Evolutionary conservation across 1,284 basidiomycete species (phyloP), one percentile per base, ranked within the genome.

Genomic region (Puccinia horiana): DNA sequence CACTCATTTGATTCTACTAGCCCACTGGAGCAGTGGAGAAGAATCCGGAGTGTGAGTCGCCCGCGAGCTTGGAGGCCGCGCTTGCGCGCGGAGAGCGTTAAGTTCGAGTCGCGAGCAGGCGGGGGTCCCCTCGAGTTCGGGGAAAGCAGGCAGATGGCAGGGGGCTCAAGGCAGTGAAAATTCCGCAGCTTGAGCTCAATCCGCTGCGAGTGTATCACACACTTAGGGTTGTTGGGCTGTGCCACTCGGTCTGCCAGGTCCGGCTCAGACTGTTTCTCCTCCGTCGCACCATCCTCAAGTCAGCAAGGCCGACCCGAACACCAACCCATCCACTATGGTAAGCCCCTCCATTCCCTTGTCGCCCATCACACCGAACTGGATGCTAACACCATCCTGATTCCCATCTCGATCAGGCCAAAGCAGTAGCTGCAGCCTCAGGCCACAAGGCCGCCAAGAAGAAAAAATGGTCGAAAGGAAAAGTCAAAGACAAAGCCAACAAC

Each of bases 381-480:
- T 61, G 37, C 32, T 72, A n/a, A 42, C n/a, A 5, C 9, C 5
- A 9, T 12, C 47, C 4, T 26, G 20, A 29, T 23, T 29, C 69
- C 29, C 26, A 74, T 29, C 23, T 23, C 5, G 1, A 32, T 49
- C 58, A 82, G 73, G 73, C 80, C 80, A 82, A 82, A 76, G 80
- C 80, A 72, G 61, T 42, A 44, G 79, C 79, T 87, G 88, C 91
- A 86, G 88, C 92, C 88, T 91, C 91, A 76, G 89, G 91, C 83
- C 92, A 92, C 84, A 92, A 93, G 86, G 94, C 94, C 88, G 88
- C 92, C 86, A 98, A 98, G 91, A 98, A 98, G 92, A 98, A 98
- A 93, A 98, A 98, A 92, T 98, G 96, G 96, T 98, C 95, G 85
- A 98, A 98, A 91, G 96, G 96, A 88, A 82, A 82, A 69, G 73